Evolutionary conservation across 768 basidiomycete species (phyloP), one percentile per base, ranked within the genome.

Genomic region (Tulasnella sp.): DNA sequence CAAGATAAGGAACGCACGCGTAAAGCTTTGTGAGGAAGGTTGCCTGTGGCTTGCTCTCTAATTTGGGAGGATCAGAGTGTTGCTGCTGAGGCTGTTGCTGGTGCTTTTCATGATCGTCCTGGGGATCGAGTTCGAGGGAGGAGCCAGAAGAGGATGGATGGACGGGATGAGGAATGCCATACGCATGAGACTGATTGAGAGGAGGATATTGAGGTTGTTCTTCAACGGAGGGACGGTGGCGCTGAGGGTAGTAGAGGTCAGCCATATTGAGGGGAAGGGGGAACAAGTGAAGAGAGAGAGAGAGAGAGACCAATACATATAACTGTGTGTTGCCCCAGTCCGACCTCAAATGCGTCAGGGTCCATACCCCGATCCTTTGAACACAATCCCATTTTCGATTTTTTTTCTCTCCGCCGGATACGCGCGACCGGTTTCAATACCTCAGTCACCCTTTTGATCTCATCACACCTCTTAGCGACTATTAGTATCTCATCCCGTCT

Each of bases 21-120:
- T 92, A 95, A 44, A 95, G 77, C 74, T 92, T 93, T 66, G 90
- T 95, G 62, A 95, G 73, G 65, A 95, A 95, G n/a, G 90, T 92
- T 0, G 87, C 83, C 70, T 90, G 85, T 0, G 83, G 85, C 66
- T 90, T 89, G 48, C 76, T 69, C 57, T 85, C 83, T 35, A 76
- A 62, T 70, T 85, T 87, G 64, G 70, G 68, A n/a, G 72, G 67
- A 27, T 49, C 55, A n/a, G 37, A 29, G 6, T 31, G 46, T 25
- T 51, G 27, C 8, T 31, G 24, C 16, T 49, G 28, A 6, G 43
- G 44, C 42, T 46, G 34, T 39, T 32, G 49, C 34, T 37, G 39
- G 39, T 52, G 52, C 28, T 54, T 37, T 42, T 29, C 28, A 43
- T 55, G 50, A 25, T 34, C 37, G 48, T 31, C 48, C 34, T 20